Evolutionary conservation across 371 early-diverging fungal genomes (phyloP), one percentile per base, ranked within the genome.

Genomic region (Chytridium lagenaria): DNA sequence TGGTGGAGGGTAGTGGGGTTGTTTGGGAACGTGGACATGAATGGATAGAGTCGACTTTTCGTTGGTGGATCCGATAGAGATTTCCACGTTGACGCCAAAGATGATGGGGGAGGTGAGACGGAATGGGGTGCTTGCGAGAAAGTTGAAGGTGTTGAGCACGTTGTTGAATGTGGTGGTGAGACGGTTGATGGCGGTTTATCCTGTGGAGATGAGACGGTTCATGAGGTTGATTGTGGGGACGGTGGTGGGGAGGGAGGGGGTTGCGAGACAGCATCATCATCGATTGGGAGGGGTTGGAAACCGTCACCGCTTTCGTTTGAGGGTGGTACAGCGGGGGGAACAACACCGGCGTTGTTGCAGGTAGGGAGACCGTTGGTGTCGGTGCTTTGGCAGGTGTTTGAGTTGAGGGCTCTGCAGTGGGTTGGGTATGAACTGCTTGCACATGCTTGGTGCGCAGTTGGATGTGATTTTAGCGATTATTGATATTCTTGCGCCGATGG

Each of bases 361-460:
- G 80, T 83, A 28, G 87, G 84, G 7, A 71, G 85, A 50, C 87
- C 87, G 16, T 77, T 86, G 19, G 50, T 85, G 26, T 74, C 85
- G 37, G 80, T 85, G 2, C 36, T 86, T 7, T 85, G 85, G 87
- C 87, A 86, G 68, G 85, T 86, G 5, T 86, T 86, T 73, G 83
- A 86, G 70, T 73, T 80, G 67, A 70, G 80, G 28, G 85, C 84
- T 3, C 70, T 75, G 34, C 85, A 86, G 67, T 85, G 81, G 80
- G 81, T 85, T n/a, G 84, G 82, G 5, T 52, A 77, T 61, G 67
- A 61, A 1, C 67, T 68, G 0, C 76, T 86, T n/a, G 78, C 78
- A 50, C 68, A 1, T 86, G 33, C 73, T 86, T 23, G 77, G 77
- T 40, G 84, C 81, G 38, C 84, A 86, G 70, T 78, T 83, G 50